Conservation (phyloP, 805 yeast genomes). For the Candida railenensis region DNA sequence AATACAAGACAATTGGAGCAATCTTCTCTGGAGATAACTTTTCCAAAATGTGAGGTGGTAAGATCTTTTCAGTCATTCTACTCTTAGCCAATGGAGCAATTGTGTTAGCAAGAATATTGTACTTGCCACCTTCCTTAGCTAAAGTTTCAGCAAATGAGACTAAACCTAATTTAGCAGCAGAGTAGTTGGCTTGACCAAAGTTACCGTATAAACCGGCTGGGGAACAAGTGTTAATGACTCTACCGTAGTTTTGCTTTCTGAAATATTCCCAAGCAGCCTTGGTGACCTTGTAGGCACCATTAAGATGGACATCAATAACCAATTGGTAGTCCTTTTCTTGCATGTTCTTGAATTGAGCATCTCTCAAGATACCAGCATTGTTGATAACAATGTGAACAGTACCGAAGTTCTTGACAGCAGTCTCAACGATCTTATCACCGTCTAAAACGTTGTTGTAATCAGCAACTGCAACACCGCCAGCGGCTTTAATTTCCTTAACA, state of each 20-base stretch:
- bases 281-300: constrained; percentile 83
- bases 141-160: constrained; percentile 92
- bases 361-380: constrained; percentile 94
- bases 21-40: constrained; percentile 82
- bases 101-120: constrained; percentile 79
- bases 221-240: constrained; percentile 90
- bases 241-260: constrained; percentile 80
- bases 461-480: constrained; percentile 88
- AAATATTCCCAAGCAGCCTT: constrained; percentile 91
- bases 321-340: constrained; percentile 71
- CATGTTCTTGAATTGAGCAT: constrained; percentile 85
- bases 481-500: constrained; percentile 73
- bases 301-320: constrained; percentile 84
- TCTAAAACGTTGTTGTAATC: constrained; percentile 88
- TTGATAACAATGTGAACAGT: constrained; percentile 85
- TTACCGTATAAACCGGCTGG: constrained; percentile 97
- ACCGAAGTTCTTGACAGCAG: constrained; percentile 85
- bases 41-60: constrained; percentile 83
- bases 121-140: constrained; percentile 88
- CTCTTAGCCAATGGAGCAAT: constrained; percentile 96
- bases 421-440: constrained; percentile 80
- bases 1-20: constrained; percentile 85
- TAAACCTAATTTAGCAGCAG: constrained; percentile 87
- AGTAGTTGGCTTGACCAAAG: constrained; percentile 94
- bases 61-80: constrained; percentile 89